Evolutionary conservation across 345 rosid species (phyloP).

Genomic region (Salix exigua): DNA sequence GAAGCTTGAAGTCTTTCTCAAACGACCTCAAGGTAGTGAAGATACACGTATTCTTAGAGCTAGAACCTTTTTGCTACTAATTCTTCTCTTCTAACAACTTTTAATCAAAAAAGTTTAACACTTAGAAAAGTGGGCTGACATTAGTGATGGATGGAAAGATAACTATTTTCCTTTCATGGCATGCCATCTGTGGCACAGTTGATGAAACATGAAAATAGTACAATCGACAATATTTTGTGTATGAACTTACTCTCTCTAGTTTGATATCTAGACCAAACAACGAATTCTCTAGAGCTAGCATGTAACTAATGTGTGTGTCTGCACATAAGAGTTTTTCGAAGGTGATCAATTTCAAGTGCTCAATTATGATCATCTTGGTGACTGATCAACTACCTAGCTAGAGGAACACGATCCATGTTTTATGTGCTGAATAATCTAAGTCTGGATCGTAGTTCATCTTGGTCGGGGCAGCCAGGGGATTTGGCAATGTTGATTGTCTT

Average conservation of each 20-base stretch:
- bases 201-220: background rate
- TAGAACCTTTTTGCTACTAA: background rate
- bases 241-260: background rate
- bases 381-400: background rate
- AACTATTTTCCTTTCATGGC: background rate
- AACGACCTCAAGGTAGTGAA: constrained; percentile 53
- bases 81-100: background rate
- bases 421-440: too few species aligned
- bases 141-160: background rate
- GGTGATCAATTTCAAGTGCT: background rate
- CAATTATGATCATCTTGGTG: background rate
- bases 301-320: background rate
- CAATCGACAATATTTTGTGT: background rate
- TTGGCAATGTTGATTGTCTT: too few species aligned
- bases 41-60: constrained; percentile 58
- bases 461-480: too few species aligned
- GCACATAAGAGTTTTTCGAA: background rate
- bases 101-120: too few species aligned
- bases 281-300: background rate
- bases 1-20: constrained; percentile 48
- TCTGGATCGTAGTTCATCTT: too few species aligned
- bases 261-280: background rate
- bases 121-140: background rate
- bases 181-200: too few species aligned
- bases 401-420: background rate